Base-by-base conservation (phyloP, 768 basidiomycete species). In the Auricularia sp. region DNA sequence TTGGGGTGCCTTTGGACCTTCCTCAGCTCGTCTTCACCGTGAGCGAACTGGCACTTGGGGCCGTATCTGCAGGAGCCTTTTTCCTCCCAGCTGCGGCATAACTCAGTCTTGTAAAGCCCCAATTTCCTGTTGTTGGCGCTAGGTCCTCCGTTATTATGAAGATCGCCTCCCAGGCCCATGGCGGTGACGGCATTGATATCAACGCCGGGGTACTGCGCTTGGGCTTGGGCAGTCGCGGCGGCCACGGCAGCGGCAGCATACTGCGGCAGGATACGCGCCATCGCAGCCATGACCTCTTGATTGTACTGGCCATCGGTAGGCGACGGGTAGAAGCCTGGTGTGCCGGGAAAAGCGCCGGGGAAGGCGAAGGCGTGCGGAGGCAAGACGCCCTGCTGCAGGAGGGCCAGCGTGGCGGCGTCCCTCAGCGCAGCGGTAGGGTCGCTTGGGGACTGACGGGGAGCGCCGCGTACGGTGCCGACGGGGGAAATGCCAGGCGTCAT, bases 71-170 rank as follows among this genome's bases (percentile, higher is more conserved):
- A 93, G 16, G 84, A 76, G 2, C 90, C 90, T 72, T 93, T 93
- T 76, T 93, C 91, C 73, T 93, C 91, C 91, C 92, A 93, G 72
- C 92, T 94, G 67, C 89, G 79, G 74, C 92, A 93, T 59, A 93
- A 68, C 73, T 93, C 89, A 0, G 93, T 94, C 79, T 95, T 95
- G 80, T 95, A 95, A 59, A 95, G 72, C 18, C 90, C 91, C 33
- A 93, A 76, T 77, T 95, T 95, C 70, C 93, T 83, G 72, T 95
- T 95, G 77, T 94, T 94, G 10, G 91, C 89, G 67, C 90, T 93
- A 16, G 92, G 92, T 0, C 91, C 91, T 59, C 77, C 79, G 58
- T 59, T 59, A 29, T 14, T 14, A 33, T 59, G 47, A 6, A 51
- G 18, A 21, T 51, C 47, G 6, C 10, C 56, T 14, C 29, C 56